phyloP scores from a whole-genome alignment of 75 land plant species.

The Pinus tabuliformis region DNA sequence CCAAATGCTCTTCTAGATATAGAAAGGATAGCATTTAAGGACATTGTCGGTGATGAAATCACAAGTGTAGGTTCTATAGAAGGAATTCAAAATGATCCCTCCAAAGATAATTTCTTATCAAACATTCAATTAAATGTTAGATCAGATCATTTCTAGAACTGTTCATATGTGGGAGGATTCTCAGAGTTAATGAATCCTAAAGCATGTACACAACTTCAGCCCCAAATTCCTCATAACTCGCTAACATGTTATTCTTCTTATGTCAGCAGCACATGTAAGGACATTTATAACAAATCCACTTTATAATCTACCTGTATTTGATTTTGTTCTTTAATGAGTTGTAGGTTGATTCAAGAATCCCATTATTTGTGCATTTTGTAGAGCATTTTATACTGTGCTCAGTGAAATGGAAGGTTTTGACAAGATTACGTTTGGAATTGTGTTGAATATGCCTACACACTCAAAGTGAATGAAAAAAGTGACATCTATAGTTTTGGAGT shows the following conservation, averaged over 20 bases:
- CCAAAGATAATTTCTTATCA: too few species aligned
- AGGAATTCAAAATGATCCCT: constrained; percentile 41
- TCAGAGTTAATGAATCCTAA: constrained; percentile 20
- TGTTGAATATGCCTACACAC: too few species aligned
- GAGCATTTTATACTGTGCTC: background rate
- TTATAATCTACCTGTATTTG: background rate
- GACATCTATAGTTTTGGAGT: too few species aligned
- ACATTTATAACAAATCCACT: background rate
- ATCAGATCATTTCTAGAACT: too few species aligned
- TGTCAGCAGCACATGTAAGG: background rate
- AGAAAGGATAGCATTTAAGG: too few species aligned
- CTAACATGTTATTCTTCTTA: background rate
- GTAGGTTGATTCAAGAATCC: constrained; percentile 3
- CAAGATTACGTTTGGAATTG: too few species aligned
- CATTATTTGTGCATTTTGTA: constrained; percentile 7
- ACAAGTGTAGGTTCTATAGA: constrained; percentile 51
- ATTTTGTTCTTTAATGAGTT: too few species aligned
- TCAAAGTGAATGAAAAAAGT: too few species aligned
- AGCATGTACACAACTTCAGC: constrained; percentile 42
- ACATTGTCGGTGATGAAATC: constrained; percentile 33
- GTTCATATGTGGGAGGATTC: background rate
- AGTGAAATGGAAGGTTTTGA: constrained; percentile 1
- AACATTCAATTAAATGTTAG: too few species aligned
- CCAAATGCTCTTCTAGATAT: too few species aligned
- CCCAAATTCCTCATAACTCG: constrained; percentile 5